Percentiles rank a stretch among this genome's conserved stretches.
These are phyloP conservation scores for Annulohypoxylon moriforme DNA, from an alignment of 495 filamentous ascomycete species.

Conservation along the genomic window DNA sequence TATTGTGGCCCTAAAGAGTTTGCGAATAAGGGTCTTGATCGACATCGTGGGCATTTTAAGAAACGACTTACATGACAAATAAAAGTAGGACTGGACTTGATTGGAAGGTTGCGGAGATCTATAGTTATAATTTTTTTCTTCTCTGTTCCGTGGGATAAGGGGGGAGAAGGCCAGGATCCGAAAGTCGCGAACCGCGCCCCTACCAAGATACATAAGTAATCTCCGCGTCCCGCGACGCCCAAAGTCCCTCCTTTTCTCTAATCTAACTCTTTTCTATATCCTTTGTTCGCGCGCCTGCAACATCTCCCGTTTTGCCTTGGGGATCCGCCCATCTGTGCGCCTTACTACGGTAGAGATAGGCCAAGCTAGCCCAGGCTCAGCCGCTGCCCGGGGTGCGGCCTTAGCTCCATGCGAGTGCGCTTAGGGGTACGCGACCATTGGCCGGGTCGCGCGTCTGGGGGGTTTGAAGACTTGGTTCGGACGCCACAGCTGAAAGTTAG, in stretches of 20 bases:
- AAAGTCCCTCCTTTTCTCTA: not conserved
- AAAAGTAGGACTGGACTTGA: not conserved
- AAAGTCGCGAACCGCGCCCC: not conserved
- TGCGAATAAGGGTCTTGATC: conserved; percentile 30
- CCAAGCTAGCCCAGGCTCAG: conserved; percentile 16
- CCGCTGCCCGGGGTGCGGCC: conserved; percentile 16
- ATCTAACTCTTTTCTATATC: not conserved
- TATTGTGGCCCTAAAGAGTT: conserved; percentile 21
- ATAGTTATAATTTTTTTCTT: conserved; percentile 11
- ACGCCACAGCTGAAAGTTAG: conserved; percentile 36
- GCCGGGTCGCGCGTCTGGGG: not conserved
- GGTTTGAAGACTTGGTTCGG: conserved; percentile 1
- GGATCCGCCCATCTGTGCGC: conserved; percentile 20
- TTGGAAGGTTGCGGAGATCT: not conserved
- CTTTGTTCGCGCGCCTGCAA: not conserved
- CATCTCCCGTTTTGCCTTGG: conserved; percentile 22
- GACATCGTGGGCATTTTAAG: conserved; percentile 5
- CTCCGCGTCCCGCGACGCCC: not conserved
- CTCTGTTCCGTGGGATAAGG: not conserved
- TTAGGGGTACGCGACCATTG: conserved; percentile 21
- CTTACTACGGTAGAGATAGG: not conserved
- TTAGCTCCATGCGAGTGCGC: conserved; percentile 26
- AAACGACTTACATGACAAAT: conserved; percentile 23
- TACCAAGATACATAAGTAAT: not conserved
- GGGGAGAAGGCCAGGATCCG: not conserved